These are phyloP conservation scores for Deuterostichococcus epilithicus DNA, from an alignment of 139 green algal genomes.

Conservation along the genomic window DNA sequence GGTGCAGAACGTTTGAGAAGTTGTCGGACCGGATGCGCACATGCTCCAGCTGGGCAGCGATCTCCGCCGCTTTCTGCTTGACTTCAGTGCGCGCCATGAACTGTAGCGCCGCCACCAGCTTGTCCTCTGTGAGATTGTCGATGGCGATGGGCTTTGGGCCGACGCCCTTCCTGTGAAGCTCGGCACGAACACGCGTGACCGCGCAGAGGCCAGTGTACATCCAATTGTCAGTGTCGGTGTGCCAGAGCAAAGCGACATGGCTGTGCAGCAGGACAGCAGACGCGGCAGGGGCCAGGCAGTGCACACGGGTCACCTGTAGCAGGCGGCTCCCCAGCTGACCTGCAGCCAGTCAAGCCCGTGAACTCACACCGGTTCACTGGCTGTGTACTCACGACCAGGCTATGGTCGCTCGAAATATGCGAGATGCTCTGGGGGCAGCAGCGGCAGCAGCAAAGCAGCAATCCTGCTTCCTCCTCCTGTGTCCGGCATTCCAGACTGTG, in stretches of 20 bases:
- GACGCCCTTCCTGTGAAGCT: neutral
- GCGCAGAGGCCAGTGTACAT: too few species aligned
- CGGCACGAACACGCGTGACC: neutral
- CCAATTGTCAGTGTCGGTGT: too few species aligned
- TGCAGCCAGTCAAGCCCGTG: neutral
- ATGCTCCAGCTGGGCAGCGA: neutral
- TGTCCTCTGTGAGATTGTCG: constrained; percentile 32
- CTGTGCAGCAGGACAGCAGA: too few species aligned
- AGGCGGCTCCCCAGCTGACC: neutral
- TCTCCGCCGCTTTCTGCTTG: neutral
- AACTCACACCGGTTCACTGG: neutral
- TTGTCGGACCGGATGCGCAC: too few species aligned
- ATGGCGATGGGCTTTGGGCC: constrained; percentile 60
- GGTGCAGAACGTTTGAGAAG: too few species aligned
- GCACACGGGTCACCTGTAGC: too few species aligned
- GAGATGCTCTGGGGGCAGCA: neutral
- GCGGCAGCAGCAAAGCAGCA: neutral
- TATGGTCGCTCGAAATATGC: neutral
- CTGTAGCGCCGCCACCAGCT: constrained; percentile 38
- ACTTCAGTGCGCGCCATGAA: neutral
- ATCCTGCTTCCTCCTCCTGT: too few species aligned
- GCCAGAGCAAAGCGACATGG: neutral
- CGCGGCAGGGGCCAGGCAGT: too few species aligned
- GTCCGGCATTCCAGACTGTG: neutral
- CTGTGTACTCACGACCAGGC: neutral